Conservation (phyloP, 208 protist species). For the Blastocrithidia nonstop region DNA sequence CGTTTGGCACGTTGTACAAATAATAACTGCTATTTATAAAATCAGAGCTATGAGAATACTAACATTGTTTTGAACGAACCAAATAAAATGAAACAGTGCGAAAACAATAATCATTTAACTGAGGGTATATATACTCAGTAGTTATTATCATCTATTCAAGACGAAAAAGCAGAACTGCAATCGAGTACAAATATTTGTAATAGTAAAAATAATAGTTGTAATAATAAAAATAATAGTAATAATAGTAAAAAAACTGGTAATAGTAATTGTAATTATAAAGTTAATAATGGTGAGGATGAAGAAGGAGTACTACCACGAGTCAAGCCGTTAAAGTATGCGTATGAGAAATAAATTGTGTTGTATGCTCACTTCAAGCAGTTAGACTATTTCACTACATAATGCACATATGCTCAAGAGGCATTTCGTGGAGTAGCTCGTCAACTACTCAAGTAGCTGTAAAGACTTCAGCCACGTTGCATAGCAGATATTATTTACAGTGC, state of each 20-base stretch:
- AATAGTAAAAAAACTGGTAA: slow-evolving; percentile 2
- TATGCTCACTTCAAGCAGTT: slow-evolving; percentile 96
- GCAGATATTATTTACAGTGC: slow-evolving; percentile 84
- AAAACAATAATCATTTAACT: no score
- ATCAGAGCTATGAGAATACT: no score
- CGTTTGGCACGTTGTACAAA: slow-evolving; percentile 85
- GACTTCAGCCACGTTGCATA: slow-evolving; percentile 80
- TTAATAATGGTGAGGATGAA: slow-evolving; percentile 6
- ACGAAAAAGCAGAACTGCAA: no score
- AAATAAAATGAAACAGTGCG: no score
- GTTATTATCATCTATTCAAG: no score
- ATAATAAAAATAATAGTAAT: no score
- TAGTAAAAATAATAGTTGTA: no score
- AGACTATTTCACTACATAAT: slow-evolving; percentile 97
- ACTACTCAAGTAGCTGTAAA: slow-evolving; percentile 91
- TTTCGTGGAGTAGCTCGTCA: slow-evolving; percentile 89
- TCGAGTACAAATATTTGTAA: no score
- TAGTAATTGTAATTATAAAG: slow-evolving; percentile 6
- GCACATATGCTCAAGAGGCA: slow-evolving; percentile 93
- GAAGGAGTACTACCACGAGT: slow-evolving; percentile 70
- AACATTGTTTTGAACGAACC: no score
- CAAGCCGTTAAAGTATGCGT: slow-evolving; percentile 96
- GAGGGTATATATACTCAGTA: no score
- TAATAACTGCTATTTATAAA: no score
- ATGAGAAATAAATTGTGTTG: slow-evolving; percentile 97